A percentile compares a stretch with the other conserved stretches of the same genome.
These are phyloP conservation scores for Erucastrum elatum DNA, from an alignment of 345 rosid genomes.

Conservation along the genomic window DNA sequence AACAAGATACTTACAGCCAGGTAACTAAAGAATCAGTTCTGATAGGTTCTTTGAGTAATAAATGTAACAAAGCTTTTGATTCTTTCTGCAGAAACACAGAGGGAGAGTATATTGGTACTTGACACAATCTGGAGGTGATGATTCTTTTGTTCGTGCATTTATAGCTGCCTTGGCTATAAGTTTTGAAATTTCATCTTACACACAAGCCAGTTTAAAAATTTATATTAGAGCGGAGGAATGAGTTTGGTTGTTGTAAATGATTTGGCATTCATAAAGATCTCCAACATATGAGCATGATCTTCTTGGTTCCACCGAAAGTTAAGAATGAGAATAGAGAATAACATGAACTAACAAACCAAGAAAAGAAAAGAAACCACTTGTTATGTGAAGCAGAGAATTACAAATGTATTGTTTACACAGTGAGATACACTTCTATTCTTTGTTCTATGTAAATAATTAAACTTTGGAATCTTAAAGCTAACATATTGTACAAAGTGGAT, in stretches of 20 bases:
- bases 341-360: constrained; percentile 13
- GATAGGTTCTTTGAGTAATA: background rate
- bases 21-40: background rate
- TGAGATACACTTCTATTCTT: too few species aligned
- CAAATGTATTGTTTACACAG: too few species aligned
- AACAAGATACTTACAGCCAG: too few species aligned
- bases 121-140: background rate
- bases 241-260: background rate
- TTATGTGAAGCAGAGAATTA: too few species aligned
- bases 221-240: background rate
- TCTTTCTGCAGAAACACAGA: background rate
- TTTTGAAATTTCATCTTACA: background rate
- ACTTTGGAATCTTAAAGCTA: constrained; percentile 29
- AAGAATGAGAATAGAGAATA: background rate
- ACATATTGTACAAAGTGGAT: constrained; percentile 29
- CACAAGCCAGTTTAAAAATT: background rate
- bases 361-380: too few species aligned
- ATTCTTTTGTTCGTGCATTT: background rate
- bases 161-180: background rate
- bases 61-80: background rate
- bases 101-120: background rate
- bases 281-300: background rate
- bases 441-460: too few species aligned
- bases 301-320: background rate
- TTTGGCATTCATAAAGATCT: background rate